Evolutionary conservation across 1,139 yeast species (phyloP), one percentile per base, ranked within the genome.

Genomic region (Blastobotrys serpentis): DNA sequence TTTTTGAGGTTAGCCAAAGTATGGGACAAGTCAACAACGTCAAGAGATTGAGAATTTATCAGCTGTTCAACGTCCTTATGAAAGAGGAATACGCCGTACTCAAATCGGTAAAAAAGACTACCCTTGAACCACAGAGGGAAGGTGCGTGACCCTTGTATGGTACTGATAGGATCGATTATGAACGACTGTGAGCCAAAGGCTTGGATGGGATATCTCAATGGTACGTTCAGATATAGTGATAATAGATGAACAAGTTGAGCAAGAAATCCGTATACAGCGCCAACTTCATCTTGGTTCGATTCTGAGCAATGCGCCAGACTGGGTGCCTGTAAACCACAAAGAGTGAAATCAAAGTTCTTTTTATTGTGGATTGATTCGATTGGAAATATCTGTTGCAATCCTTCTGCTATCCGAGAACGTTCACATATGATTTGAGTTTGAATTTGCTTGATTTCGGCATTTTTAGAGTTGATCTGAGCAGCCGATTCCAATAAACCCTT

Each of bases 11-110:
- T 71, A 1, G 72, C 73, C 46, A 71, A 56, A 10, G 74, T 68
- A 40, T 67, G 72, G 34, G 67, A 59, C 25, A 69, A 51, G 48
- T 72, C 74, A 2, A 63, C 68, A 3, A 69, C 67, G 8, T 56
- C 55, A 38, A 71, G 53, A 4, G 60, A 52, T 32, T 62, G 63
- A 2, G 68, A 57, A 47, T 70, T 73, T 58, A 77, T 65, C 37
- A 79, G 62, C 56, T 78, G 81, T 55, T 77, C 78, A 41, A 79
- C 69, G 57, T 78, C 69, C 52, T 75, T 74, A 52, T 73, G 70
- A 38, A 79, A 61, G 26, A 79, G 62, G 43, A 72, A 69, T 6
- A 77, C 66, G 0, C 75, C 84, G 57, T 77, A 79, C 53, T 79
- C 79, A 50, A 79, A 77, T 22, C 81, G 64, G 56, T 76, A 71